phyloP scores from a whole-genome alignment of 2,329 filamentous ascomycete species.

The Diplocarpon mali region DNA sequence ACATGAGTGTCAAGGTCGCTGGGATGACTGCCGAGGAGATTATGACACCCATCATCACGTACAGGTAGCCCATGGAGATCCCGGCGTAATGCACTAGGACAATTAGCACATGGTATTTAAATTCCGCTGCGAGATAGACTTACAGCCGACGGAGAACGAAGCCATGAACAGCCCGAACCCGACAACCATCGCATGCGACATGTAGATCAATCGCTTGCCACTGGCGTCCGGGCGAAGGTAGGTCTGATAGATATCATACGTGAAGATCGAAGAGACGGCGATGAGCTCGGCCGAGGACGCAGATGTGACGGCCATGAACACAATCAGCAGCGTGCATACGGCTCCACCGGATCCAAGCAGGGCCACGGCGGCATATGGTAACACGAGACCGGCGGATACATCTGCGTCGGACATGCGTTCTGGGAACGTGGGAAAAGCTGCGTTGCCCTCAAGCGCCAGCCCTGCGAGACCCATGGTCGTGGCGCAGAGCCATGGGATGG shows the following conservation, averaged over 20 bases:
- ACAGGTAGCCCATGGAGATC: slow-evolving; percentile 81
- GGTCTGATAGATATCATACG: slow-evolving; percentile 80
- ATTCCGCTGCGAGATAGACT: background rate
- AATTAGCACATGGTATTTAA: no score
- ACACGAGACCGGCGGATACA: slow-evolving; percentile 70
- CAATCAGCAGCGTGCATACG: slow-evolving; percentile 63
- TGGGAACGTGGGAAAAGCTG: slow-evolving; percentile 60
- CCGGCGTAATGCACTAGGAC: slow-evolving; percentile 36
- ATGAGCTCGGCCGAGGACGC: slow-evolving; percentile 77
- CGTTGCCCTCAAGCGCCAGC: slow-evolving; percentile 65
- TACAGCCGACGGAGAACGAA: slow-evolving; percentile 57
- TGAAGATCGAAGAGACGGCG: slow-evolving; percentile 77
- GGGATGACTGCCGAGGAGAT: slow-evolving; percentile 80
- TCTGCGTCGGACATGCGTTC: slow-evolving; percentile 62
- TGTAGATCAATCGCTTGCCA: slow-evolving; percentile 67
- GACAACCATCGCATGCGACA: slow-evolving; percentile 64
- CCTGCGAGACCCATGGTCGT: slow-evolving; percentile 81
- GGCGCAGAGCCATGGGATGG: slow-evolving; percentile 81
- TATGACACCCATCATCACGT: slow-evolving; percentile 84
- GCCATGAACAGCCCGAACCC: slow-evolving; percentile 71
- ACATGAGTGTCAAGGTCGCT: slow-evolving; percentile 68
- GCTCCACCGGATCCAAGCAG: slow-evolving; percentile 75
- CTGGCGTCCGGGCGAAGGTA: slow-evolving; percentile 72
- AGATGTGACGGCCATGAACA: slow-evolving; percentile 86
- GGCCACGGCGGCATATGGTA: slow-evolving; percentile 77